Percentiles rank a stretch among this genome's conserved stretches.
Evolutionary conservation across 805 yeast genomes (phyloP).

Genomic region (Monosporozyma siamensis): DNA sequence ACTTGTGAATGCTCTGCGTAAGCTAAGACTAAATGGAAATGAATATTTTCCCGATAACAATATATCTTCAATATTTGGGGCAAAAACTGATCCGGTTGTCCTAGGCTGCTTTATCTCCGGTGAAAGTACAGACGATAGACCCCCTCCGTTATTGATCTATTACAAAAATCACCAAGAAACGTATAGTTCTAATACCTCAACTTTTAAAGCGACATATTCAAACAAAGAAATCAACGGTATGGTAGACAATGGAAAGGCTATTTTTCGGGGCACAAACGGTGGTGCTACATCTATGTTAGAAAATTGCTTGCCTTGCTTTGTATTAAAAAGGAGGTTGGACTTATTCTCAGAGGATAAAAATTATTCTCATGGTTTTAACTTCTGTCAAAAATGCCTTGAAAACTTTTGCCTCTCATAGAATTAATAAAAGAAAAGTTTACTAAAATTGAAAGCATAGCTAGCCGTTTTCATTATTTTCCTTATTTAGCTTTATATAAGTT

Average conservation of each 20-base stretch:
- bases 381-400: constrained; percentile 33
- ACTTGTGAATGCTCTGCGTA: constrained; percentile 31
- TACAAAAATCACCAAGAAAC: constrained; percentile 37
- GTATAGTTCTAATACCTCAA: constrained; percentile 45
- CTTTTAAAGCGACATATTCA: constrained; percentile 46
- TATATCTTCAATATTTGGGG: constrained; percentile 11
- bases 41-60: constrained; percentile 3
- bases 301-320: constrained; percentile 48
- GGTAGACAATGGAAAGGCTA: constrained; percentile 43
- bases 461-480: background rate
- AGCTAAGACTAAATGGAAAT: constrained; percentile 6
- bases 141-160: constrained; percentile 45
- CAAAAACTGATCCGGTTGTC: constrained; percentile 47
- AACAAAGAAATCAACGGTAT: constrained; percentile 35
- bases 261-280: constrained; percentile 39
- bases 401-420: constrained; percentile 30
- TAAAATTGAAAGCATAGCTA: background rate
- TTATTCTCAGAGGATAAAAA: constrained; percentile 6
- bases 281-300: constrained; percentile 34
- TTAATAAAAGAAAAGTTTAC: background rate
- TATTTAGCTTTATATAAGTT: background rate
- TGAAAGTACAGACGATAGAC: constrained; percentile 10
- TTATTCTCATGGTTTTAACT: constrained; percentile 4
- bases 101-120: too few relatives aligned
- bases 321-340: constrained; percentile 46